Evolutionary conservation across 1,284 basidiomycete species (phyloP).

Genomic region (Trametes versicolor): DNA sequence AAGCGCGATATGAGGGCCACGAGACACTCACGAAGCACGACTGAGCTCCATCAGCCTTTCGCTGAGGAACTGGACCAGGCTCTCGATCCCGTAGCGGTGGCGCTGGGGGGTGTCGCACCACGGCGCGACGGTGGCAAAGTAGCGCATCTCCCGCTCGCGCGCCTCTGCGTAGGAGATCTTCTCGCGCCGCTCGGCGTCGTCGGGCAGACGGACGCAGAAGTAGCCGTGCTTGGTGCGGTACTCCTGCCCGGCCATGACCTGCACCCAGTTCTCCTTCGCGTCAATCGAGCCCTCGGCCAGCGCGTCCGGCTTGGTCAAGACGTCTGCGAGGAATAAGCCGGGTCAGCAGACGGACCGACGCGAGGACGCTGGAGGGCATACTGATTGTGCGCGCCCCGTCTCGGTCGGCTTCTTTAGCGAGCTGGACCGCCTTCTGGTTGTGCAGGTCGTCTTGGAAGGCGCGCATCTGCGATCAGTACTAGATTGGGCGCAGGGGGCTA

Average conservation of each 20-base stretch:
- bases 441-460: conserved; percentile 64
- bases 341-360: neutral
- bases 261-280: conserved; percentile 55
- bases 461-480: neutral
- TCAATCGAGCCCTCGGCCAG: conserved; percentile 54
- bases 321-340: conserved; percentile 50
- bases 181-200: conserved; percentile 60
- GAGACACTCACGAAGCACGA: conserved; percentile 23
- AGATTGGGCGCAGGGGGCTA: neutral
- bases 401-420: conserved; percentile 63
- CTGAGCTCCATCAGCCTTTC: conserved; percentile 52
- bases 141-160: conserved; percentile 52
- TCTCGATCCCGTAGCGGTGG: conserved; percentile 62
- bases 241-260: conserved; percentile 57
- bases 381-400: conserved; percentile 67
- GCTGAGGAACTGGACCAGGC: conserved; percentile 63
- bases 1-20: neutral
- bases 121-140: conserved; percentile 55
- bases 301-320: conserved; percentile 73
- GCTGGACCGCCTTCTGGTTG: conserved; percentile 63
- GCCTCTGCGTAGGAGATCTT: conserved; percentile 51
- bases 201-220: conserved; percentile 71
- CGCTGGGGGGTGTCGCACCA: conserved; percentile 59
- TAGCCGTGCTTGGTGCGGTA: conserved; percentile 65
- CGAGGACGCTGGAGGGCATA: conserved; percentile 30